phyloP scores from a whole-genome alignment of 768 basidiomycete species.

The Suillus spraguei region DNA sequence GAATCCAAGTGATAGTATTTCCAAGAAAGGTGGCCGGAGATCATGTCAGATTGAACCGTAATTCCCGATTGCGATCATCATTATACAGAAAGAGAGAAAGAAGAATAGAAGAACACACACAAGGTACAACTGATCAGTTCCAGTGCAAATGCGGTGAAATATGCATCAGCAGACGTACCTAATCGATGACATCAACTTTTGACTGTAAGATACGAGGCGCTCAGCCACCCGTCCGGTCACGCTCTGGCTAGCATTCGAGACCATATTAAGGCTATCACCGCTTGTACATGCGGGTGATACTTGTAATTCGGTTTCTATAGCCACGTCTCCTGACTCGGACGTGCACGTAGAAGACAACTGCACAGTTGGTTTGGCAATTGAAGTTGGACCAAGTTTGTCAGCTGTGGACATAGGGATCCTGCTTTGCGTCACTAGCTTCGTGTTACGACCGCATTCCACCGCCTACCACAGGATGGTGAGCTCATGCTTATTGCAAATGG shows the following conservation, averaged over 20 bases:
- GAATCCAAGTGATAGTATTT: slow-evolving; percentile 14
- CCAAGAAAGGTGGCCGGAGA: slow-evolving; percentile 25
- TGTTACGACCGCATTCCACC: slow-evolving; percentile 20
- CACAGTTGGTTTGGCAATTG: slow-evolving; percentile 17
- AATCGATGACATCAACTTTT: slow-evolving; percentile 46
- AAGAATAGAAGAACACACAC: slow-evolving; percentile 15
- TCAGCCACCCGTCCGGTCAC: slow-evolving; percentile 43
- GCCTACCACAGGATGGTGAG: slow-evolving; percentile 24
- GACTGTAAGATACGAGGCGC: slow-evolving; percentile 51
- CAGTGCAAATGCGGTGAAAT: slow-evolving; percentile 19
- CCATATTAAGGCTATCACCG: slow-evolving; percentile 31
- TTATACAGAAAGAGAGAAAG: slow-evolving; percentile 20
- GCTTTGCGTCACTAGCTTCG: slow-evolving; percentile 19
- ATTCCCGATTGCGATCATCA: slow-evolving; percentile 14
- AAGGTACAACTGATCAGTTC: slow-evolving; percentile 32
- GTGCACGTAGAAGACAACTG: slow-evolving; percentile 13
- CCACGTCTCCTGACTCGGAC: slow-evolving; percentile 18
- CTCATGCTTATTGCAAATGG: slow-evolving; percentile 12
- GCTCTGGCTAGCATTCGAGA: slow-evolving; percentile 22
- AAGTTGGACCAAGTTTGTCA: slow-evolving; percentile 15
- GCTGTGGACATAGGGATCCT: slow-evolving; percentile 22
- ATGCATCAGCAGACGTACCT: slow-evolving; percentile 42
- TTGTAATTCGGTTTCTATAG: slow-evolving; percentile 18
- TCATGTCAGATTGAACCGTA: slow-evolving; percentile 18
- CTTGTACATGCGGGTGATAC: slow-evolving; percentile 24